These are phyloP conservation scores for Pseudocercospora vitis DNA, from an alignment of 2,329 filamentous ascomycete species.

Conservation along the genomic window DNA sequence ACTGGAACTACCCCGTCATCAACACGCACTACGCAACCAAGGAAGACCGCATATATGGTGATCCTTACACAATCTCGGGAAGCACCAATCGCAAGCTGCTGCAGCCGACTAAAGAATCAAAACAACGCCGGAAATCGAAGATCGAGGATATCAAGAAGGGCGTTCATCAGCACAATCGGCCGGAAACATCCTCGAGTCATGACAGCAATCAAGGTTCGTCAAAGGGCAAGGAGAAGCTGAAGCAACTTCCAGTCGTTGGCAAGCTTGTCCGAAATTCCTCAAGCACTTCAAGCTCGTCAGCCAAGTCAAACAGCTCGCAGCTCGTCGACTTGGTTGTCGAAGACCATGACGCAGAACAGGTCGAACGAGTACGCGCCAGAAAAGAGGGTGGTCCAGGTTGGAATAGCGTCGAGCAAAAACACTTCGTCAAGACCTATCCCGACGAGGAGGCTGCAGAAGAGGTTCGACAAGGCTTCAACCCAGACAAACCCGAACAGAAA, in stretches of 20 bases:
- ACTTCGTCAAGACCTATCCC: constrained; percentile 55
- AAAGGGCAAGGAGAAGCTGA: constrained; percentile 31
- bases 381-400: constrained; percentile 63
- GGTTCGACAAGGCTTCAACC: constrained; percentile 57
- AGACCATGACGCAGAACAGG: constrained; percentile 61
- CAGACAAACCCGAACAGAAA: constrained; percentile 46
- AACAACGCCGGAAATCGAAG: constrained; percentile 48
- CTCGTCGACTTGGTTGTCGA: constrained; percentile 68
- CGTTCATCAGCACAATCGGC: constrained; percentile 42
- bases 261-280: constrained; percentile 48
- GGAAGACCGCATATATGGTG: constrained; percentile 61
- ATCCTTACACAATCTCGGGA: constrained; percentile 55
- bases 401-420: constrained; percentile 57
- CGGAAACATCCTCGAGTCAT: constrained; percentile 22
- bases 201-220: constrained; percentile 35
- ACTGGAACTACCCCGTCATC: constrained; percentile 98
- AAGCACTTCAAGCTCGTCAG: constrained; percentile 37
- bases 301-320: constrained; percentile 59
- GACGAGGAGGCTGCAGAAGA: constrained; percentile 50
- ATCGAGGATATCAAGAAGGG: constrained; percentile 47
- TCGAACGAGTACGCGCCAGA: constrained; percentile 61
- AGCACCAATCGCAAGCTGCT: constrained; percentile 56
- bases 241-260: constrained; percentile 36
- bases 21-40: constrained; percentile 74
- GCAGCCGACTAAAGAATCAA: constrained; percentile 54